phyloP scores from a whole-genome alignment of 2,329 filamentous ascomycete genomes.

The Cladophialophora carrionii region DNA sequence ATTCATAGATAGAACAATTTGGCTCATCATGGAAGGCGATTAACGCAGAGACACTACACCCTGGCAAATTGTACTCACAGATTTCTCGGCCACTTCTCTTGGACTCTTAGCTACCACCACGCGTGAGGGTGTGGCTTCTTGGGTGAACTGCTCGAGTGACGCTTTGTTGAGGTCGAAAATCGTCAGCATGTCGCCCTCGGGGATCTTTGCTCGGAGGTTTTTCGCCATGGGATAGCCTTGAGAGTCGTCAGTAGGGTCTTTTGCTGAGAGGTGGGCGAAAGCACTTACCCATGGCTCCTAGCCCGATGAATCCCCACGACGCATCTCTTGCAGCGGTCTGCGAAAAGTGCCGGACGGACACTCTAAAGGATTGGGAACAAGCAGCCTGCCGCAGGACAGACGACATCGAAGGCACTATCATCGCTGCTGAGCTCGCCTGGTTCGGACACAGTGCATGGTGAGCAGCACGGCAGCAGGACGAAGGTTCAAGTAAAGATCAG shows the following conservation, averaged over 20 bases:
- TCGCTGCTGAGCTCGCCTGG: slow-evolving; percentile 36
- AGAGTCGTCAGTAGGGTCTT: slow-evolving; percentile 22
- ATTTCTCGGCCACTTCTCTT: slow-evolving; percentile 66
- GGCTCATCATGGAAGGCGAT: slow-evolving; percentile 54
- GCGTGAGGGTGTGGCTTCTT: slow-evolving; percentile 55
- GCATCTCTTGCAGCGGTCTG: slow-evolving; percentile 50
- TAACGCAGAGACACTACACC: not conserved
- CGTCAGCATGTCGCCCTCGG: slow-evolving; percentile 63
- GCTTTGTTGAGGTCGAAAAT: slow-evolving; percentile 68
- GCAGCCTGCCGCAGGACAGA: slow-evolving; percentile 26
- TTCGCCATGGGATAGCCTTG: slow-evolving; percentile 73
- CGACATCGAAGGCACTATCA: slow-evolving; percentile 29
- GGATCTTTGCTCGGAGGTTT: slow-evolving; percentile 69
- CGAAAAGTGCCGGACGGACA: slow-evolving; percentile 49
- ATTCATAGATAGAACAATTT: slow-evolving; percentile 63
- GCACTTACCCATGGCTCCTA: slow-evolving; percentile 63
- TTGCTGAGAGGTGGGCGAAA: too few species aligned
- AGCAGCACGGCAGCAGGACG: slow-evolving; percentile 19
- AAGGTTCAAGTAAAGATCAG: slow-evolving; percentile 15
- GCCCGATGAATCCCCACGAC: slow-evolving; percentile 63
- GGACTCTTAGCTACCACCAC: slow-evolving; percentile 62
- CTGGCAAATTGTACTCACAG: slow-evolving; percentile 57
- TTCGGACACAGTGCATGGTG: slow-evolving; percentile 24
- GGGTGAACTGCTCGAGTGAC: slow-evolving; percentile 59
- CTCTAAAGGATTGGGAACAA: slow-evolving; percentile 11